Evolutionary conservation across 202 grass and related monocot genomes (phyloP), one percentile per base, ranked within the genome.

Genomic region (Alloteropsis angusta): DNA sequence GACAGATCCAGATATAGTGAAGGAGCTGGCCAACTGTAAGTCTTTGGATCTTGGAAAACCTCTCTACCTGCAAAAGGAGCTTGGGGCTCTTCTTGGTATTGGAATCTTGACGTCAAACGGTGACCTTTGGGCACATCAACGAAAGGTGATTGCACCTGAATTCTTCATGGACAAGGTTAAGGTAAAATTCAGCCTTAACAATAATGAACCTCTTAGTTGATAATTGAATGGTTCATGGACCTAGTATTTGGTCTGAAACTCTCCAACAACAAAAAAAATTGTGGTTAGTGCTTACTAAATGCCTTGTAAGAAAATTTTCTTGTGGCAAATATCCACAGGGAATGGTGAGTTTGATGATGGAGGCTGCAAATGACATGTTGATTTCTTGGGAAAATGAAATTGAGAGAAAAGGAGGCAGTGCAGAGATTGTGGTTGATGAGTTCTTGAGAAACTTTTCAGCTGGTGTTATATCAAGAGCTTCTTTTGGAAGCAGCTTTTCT

Each of bases 141-240:
- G 91, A 42, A 94, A 91, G 72, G 68, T 91, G 45, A 91, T 94
- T 6, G 85, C 91, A 19, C 75, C 85, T 0, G 80, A 94, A 66
- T 86, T 94, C 53, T 94, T 94, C 83, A 88, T 91, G 88, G 88
- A 86, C 41, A 94, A 91, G 55, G 70, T 91, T 42, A 94, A 91
- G 88, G 91, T 94, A 94, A 75, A 74, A 54, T 19, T 2, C 4
- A 72, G 32, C 28, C 9, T 49, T 25, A 23, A 50, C 41, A 4
- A 17, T n/a, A 4, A 17, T n/a, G n/a, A 45, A 3, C 12, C 21
- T 17, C 16, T 68, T 68, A 28, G 38, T 54, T 16, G 22, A 57
- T 64, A 34, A 25, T 61, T 72, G 28, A 30, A 30, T n/a, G 3
- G 28, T 30, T 30, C 28, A 30, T 30, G 28, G 28, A 3, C 28